Evolutionary conservation across 1,139 yeast genomes (phyloP).

Genomic region (Candida buenavistaensis): DNA sequence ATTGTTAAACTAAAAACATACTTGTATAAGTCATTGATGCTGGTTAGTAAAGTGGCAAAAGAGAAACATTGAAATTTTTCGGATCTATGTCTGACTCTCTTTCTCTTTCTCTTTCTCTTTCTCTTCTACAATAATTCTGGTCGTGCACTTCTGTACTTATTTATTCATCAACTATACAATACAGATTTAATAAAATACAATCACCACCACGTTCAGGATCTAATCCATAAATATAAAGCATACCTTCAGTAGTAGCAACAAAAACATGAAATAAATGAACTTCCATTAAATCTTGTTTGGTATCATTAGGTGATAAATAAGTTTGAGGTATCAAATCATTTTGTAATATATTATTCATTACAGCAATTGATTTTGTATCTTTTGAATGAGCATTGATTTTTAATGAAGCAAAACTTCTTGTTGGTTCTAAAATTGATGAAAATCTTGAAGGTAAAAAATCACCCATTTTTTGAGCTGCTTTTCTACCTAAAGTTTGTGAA

Average conservation of each 20-base stretch:
- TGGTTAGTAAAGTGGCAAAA: constrained; percentile 1
- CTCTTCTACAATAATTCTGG: too few species aligned
- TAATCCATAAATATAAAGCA: constrained; percentile 78
- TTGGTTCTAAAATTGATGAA: constrained; percentile 85
- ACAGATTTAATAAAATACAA: constrained; percentile 76
- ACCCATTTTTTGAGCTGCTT: constrained; percentile 88
- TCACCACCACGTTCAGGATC: constrained; percentile 94
- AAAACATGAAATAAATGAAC: constrained; percentile 61
- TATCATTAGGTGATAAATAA: constrained; percentile 20
- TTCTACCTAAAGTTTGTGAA: constrained; percentile 60
- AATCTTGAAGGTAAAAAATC: constrained; percentile 82
- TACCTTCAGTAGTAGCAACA: constrained; percentile 88
- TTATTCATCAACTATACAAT: constrained; percentile 40
- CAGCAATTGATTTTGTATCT: constrained; percentile 65
- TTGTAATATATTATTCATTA: constrained; percentile 47
- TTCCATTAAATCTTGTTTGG: constrained; percentile 32
- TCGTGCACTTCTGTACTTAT: too few species aligned
- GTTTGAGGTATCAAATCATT: constrained; percentile 40
- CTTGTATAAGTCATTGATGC: constrained; percentile 6
- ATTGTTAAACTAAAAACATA: constrained; percentile 3
- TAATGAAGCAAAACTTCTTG: constrained; percentile 90
- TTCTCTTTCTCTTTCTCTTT: too few species aligned
- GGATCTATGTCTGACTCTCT: too few species aligned
- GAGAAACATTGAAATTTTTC: not conserved
- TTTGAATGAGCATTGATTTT: constrained; percentile 70